Conservation (phyloP, 345 rosid species). For the Arabis alpina region DNA sequence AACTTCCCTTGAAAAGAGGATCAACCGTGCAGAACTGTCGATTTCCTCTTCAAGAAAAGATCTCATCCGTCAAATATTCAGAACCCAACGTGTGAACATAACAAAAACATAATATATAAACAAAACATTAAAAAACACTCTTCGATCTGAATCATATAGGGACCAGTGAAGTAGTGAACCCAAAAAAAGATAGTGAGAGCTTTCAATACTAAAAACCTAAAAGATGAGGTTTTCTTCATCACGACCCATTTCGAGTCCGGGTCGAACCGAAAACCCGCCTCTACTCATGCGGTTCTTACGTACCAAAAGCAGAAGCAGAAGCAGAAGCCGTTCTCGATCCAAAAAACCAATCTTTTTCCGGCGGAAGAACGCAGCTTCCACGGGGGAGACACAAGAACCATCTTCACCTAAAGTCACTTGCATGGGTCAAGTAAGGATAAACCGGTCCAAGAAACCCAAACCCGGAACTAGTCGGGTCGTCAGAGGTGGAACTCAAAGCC, state of each 20-base stretch:
- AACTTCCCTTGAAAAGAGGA: background rate
- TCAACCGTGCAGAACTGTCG: conserved; percentile 45
- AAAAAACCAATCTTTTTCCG: conserved; percentile 76
- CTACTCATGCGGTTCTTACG: conserved; percentile 82
- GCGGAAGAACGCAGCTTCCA: conserved; percentile 44
- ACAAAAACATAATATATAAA: conserved; percentile 1
- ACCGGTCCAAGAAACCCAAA: conserved; percentile 58
- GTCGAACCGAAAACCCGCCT: conserved; percentile 89
- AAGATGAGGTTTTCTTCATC: conserved; percentile 65
- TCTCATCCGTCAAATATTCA: conserved; percentile 42
- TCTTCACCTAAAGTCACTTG: conserved; percentile 94
- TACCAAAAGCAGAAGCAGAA: conserved; percentile 68
- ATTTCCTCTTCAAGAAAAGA: conserved; percentile 35
- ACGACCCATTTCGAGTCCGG: conserved; percentile 84
- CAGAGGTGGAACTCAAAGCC: conserved; percentile 31
- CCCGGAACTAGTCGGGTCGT: conserved; percentile 22
- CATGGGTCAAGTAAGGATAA: conserved; percentile 91
- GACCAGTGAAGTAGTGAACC: conserved; percentile 15
- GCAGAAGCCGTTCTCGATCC: conserved; percentile 54
- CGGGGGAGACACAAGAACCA: conserved; percentile 82
- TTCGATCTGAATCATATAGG: conserved; percentile 43
- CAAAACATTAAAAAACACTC: conserved; percentile 9
- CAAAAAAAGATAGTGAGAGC: conserved; percentile 20
- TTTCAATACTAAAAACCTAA: background rate
- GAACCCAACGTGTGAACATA: conserved; percentile 43